Base-by-base conservation (phyloP, 1,284 basidiomycete species). In the Melampsora abietis-canadensis region DNA sequence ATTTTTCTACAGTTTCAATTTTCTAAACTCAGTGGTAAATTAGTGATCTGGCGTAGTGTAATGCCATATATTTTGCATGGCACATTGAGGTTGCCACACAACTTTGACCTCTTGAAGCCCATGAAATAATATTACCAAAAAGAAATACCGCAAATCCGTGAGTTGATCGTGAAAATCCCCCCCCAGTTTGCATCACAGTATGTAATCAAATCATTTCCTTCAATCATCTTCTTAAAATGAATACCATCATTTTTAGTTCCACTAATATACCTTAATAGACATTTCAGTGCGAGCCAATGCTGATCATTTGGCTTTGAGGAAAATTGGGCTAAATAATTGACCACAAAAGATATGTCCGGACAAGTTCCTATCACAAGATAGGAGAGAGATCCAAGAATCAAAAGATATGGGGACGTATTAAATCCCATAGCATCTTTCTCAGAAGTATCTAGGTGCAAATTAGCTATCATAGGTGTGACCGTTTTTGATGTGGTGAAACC, bases 141-240 rank as follows among this genome's bases (percentile, higher is more conserved):
- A 60, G 19, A 31, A 27, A 60, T 31, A 60, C 15, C 27, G 24
- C 24, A 24, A 27, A 31, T 4, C 59, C 59, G 24, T 31, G 15
- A 21, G 27, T 60, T 4, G 27, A 60, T 27, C 59, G 24, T 19
- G 57, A 59, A 8, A 10, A 14, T 59, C 21, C 24, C 24, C 57
- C 57, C 57, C 59, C 59, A 60, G 6, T 27, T 27, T 6, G 59
- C 59, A 60, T 60, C 59, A 60, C 21, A 60, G 17, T 24, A 60
- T 4, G 27, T 24, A 21, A 17, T 17, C 30, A 60, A 24, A 24
- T 60, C 15, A 3, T 3, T n/a, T 6, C 24, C 15, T 60, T 15
- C 3, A 60, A 7, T n/a, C 15, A 21, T 17, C 17, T 60, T 19
- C 15, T 4, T 15, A 27, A 60, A 31, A 60, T 15, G 5, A 15